phyloP scores from a whole-genome alignment of 2,329 filamentous ascomycete species.

The Fusarium pilosicola region DNA sequence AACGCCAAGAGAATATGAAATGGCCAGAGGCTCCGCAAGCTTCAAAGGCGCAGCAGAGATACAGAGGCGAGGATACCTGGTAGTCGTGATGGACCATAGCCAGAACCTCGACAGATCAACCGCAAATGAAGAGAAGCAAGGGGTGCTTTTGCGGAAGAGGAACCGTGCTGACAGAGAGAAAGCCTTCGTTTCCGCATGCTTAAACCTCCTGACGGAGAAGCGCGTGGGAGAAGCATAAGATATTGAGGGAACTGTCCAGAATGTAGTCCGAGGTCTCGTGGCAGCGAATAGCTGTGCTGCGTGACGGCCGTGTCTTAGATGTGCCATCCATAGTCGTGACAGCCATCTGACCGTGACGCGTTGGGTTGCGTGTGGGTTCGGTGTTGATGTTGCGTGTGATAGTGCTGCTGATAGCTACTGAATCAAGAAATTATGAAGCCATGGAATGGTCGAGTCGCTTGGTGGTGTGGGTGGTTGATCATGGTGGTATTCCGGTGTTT shows the following conservation, averaged over 20 bases:
- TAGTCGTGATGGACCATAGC: slow-evolving; percentile 32
- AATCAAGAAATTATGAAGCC: slow-evolving; percentile 29
- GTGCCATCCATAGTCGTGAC: slow-evolving; percentile 30
- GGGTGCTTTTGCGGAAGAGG: not conserved
- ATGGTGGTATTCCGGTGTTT: slow-evolving; percentile 20
- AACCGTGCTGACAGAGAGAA: not conserved
- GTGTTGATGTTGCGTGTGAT: slow-evolving; percentile 27
- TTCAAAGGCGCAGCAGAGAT: slow-evolving; percentile 35
- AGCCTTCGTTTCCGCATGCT: slow-evolving; percentile 21
- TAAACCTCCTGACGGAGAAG: slow-evolving; percentile 36
- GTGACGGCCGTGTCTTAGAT: slow-evolving; percentile 43
- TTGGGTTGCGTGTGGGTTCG: slow-evolving; percentile 26
- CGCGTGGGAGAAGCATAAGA: slow-evolving; percentile 33
- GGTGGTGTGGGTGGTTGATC: slow-evolving; percentile 35
- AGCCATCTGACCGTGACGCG: slow-evolving; percentile 28
- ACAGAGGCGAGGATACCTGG: slow-evolving; percentile 22
- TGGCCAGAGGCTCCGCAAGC: slow-evolving; percentile 36
- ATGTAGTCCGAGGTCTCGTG: slow-evolving; percentile 40
- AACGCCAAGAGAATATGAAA: slow-evolving; percentile 24
- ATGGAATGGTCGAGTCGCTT: slow-evolving; percentile 35
- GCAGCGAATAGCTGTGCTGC: slow-evolving; percentile 34
- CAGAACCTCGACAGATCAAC: slow-evolving; percentile 24
- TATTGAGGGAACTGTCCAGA: slow-evolving; percentile 28
- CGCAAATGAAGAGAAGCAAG: slow-evolving; percentile 3
- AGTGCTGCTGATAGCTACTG: slow-evolving; percentile 21